Evolutionary conservation across 2,329 filamentous ascomycete species (phyloP), one percentile per base, ranked within the genome.

Genomic region (Endoconidiophora polonica): DNA sequence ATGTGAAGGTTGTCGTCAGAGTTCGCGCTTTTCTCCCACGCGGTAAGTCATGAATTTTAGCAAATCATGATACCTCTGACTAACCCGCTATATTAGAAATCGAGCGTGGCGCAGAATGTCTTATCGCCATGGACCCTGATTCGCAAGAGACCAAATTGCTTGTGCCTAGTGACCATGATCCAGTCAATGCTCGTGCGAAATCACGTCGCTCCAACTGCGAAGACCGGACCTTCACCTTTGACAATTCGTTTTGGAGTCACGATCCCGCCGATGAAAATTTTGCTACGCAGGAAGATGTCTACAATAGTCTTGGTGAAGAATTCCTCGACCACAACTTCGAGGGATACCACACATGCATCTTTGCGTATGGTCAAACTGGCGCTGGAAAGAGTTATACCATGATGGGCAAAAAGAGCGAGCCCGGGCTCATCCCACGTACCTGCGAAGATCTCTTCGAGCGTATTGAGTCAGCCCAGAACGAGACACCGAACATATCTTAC

Each of bases 291-390:
- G 85, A 87, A 59, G 85, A 95, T 59, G 83, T 98, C 50, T 96
- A 98, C 71, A 86, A 91, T 60, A 83, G 83, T 53, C 74, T 98
- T 22, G 91, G 91, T 50, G 87, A 95, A 63, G 91, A 96, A 61
- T 96, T 98, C 58, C 74, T 98, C 55, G 91, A 98, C 65, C 91
- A 98, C 73, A 98, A 98, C 68, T 98, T 98, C 59, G 88, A 95
- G 62, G 91, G 91, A 56, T 98, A 98, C 68, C 90, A 98, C 66
- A 98, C 91, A 0, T 98, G 91, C 65, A 98, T 98, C 58, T 96
- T 98, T 62, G 91, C 91, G 54, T 96, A 98, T 60, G 91, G 91
- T 9, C 91, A 98, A 69, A 98, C 91, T 0, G 91, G 91, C 22
- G 94, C 88, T 0, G 91, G 91, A 47, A 98, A 98, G 70, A 94